These are phyloP conservation scores for Xylariaceae sp. DNA, from an alignment of 2,329 filamentous ascomycete species.

Conservation along the genomic window DNA sequence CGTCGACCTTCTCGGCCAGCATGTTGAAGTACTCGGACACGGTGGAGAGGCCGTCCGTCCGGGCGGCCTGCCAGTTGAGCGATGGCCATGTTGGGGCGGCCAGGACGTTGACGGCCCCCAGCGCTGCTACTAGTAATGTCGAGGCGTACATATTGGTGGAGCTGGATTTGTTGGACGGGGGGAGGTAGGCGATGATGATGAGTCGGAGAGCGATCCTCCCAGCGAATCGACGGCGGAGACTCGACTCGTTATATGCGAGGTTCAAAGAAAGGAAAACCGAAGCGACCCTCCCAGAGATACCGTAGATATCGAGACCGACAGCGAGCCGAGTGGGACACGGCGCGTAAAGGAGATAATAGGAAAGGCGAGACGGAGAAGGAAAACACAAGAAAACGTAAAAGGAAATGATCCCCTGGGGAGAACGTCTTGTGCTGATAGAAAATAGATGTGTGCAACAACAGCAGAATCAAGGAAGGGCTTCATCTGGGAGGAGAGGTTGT, in stretches of 20 bases:
- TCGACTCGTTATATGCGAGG: conserved; percentile 4
- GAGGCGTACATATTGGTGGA: conserved; percentile 42
- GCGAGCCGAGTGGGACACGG: not conserved
- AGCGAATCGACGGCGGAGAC: too few relatives aligned
- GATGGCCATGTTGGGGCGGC: conserved; percentile 41
- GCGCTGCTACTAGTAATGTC: conserved; percentile 37
- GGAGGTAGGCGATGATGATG: conserved; percentile 6
- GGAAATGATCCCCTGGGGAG: conserved; percentile 10
- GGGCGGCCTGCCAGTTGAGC: conserved; percentile 31
- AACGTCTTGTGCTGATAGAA: too few relatives aligned
- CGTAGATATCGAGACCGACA: conserved; percentile 10
- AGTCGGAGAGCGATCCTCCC: too few relatives aligned
- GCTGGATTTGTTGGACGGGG: conserved; percentile 7
- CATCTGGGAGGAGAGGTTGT: too few relatives aligned
- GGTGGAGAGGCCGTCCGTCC: conserved; percentile 35
- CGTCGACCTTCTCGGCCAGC: conserved; percentile 47
- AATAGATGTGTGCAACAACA: too few relatives aligned
- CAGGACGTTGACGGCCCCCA: conserved; percentile 34
- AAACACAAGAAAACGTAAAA: conserved; percentile 8
- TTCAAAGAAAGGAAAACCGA: conserved; percentile 10
- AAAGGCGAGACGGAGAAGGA: conserved; percentile 5
- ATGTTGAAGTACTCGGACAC: conserved; percentile 55
- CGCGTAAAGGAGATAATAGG: conserved; percentile 5
- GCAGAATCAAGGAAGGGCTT: too few relatives aligned
- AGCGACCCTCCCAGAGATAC: conserved; percentile 15